phyloP scores from a whole-genome alignment of 345 rosid species.

The Hibiscus trionum region DNA sequence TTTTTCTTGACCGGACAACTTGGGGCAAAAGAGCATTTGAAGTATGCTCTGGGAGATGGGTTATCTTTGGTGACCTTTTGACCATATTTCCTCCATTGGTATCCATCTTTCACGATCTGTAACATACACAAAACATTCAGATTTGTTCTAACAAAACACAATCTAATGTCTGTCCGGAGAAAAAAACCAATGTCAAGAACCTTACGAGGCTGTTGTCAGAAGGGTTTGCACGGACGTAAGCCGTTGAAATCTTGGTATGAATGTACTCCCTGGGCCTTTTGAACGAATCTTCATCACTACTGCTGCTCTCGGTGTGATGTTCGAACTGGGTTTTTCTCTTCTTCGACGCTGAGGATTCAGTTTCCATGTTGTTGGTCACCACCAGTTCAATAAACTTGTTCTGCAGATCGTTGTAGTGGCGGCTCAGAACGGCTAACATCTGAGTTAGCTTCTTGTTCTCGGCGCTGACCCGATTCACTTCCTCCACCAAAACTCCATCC shows the following conservation, averaged over 20 bases:
- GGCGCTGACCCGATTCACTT: conserved; percentile 36
- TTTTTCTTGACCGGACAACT: conserved; percentile 86
- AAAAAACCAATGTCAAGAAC: neutral
- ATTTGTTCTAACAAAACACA: neutral
- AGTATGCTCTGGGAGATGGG: conserved; percentile 96
- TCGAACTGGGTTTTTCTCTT: conserved; percentile 42
- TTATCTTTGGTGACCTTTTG: conserved; percentile 95
- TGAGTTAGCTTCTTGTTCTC: conserved; percentile 54
- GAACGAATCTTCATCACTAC: conserved; percentile 44
- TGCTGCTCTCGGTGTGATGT: conserved; percentile 36
- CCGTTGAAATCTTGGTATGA: conserved; percentile 38
- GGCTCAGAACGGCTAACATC: conserved; percentile 23
- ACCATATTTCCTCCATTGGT: conserved; percentile 95
- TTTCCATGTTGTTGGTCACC: conserved; percentile 13
- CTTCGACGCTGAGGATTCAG: conserved; percentile 19
- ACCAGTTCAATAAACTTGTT: conserved; percentile 31
- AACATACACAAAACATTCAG: neutral
- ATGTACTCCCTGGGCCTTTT: conserved; percentile 37
- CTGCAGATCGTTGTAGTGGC: conserved; percentile 26
- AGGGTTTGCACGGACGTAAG: conserved; percentile 30
- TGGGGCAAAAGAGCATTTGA: conserved; percentile 82
- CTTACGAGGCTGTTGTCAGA: conserved; percentile 68
- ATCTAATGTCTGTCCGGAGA: too few species aligned
- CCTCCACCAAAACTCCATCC: conserved; percentile 30
- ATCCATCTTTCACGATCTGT: conserved; percentile 81